Conservation (phyloP, 75 land plant species). For the Adiantum capillusveneris region DNA sequence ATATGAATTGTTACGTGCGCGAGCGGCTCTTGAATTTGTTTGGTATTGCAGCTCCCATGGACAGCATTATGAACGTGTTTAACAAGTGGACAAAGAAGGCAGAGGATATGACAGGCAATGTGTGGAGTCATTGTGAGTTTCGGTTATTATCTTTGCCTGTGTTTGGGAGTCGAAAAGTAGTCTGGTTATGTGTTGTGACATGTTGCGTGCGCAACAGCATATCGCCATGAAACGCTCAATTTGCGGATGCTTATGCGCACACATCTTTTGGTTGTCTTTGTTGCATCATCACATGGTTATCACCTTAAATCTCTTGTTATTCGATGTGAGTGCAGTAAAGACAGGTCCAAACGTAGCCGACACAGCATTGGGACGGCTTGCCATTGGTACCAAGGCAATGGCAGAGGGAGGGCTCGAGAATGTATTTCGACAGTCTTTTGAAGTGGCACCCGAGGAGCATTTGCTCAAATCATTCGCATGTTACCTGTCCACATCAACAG, state of each 20-base stretch:
- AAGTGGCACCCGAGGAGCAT: slow-evolving; percentile 46
- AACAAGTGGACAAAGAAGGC: slow-evolving; percentile 66
- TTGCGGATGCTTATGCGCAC: too few species aligned
- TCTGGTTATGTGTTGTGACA: too few species aligned
- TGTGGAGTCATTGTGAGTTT: slow-evolving; percentile 83
- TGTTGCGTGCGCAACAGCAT: too few species aligned
- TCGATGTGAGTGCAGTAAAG: slow-evolving; percentile 43
- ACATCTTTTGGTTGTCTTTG: too few species aligned
- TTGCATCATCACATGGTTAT: too few species aligned
- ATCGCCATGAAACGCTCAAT: too few species aligned
- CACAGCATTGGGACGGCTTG: slow-evolving; percentile 64
- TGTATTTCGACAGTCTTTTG: slow-evolving; percentile 52
- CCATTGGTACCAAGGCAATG: slow-evolving; percentile 55
- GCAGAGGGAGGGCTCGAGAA: slow-evolving; percentile 83
- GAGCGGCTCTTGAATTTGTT: too few species aligned
- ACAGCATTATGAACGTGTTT: slow-evolving; percentile 29
- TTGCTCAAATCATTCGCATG: slow-evolving; percentile 56
- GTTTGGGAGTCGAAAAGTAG: too few species aligned
- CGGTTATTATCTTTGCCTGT: too few species aligned
- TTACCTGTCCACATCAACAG: slow-evolving; percentile 74
- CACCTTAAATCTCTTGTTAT: background rate
- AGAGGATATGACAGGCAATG: slow-evolving; percentile 64
- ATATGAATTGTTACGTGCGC: too few species aligned
- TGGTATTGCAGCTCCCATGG: slow-evolving; percentile 47
- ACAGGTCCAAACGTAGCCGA: slow-evolving; percentile 64